Evolutionary conservation across 169 alveolate species (phyloP).

Genomic region (Plasmodium chabaudi): DNA sequence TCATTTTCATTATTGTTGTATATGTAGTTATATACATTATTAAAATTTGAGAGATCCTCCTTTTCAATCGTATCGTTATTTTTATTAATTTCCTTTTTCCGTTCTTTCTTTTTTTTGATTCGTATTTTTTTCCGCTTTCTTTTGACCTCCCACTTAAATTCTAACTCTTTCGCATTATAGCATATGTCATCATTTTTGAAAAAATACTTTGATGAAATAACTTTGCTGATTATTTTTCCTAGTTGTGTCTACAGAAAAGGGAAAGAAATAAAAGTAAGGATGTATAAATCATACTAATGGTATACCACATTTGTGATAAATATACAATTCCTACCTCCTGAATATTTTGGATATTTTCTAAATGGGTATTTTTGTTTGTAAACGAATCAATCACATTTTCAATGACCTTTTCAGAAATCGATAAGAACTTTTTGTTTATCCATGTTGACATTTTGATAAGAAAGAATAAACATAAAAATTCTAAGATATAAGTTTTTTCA

Average conservation of each 20-base stretch:
- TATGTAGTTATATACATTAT: constrained; percentile 7
- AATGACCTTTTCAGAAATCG: constrained; percentile 71
- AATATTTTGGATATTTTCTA: constrained; percentile 66
- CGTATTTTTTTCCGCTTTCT: constrained; percentile 8
- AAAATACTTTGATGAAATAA: constrained; percentile 66
- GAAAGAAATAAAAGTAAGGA: background rate
- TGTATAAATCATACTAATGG: background rate
- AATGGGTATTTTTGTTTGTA: constrained; percentile 47
- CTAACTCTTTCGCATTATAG: constrained; percentile 46
- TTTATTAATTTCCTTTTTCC: background rate
- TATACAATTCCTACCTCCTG: constrained; percentile 43
- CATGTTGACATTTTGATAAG: constrained; percentile 73
- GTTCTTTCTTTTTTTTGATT: background rate
- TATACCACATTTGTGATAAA: background rate
- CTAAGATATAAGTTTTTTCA: no score
- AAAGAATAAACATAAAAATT: no score
- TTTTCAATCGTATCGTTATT: background rate
- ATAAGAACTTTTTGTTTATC: constrained; percentile 74
- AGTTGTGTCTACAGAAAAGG: constrained; percentile 32
- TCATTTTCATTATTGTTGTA: background rate
- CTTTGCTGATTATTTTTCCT: constrained; percentile 74
- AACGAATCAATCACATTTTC: constrained; percentile 76
- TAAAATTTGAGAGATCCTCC: background rate
- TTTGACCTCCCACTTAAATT: constrained; percentile 40
- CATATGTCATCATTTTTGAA: constrained; percentile 75